Evolutionary conservation across 78 protist species (phyloP), one percentile per base, ranked within the genome.

Genomic region (Tieghemostelium lacteum): DNA sequence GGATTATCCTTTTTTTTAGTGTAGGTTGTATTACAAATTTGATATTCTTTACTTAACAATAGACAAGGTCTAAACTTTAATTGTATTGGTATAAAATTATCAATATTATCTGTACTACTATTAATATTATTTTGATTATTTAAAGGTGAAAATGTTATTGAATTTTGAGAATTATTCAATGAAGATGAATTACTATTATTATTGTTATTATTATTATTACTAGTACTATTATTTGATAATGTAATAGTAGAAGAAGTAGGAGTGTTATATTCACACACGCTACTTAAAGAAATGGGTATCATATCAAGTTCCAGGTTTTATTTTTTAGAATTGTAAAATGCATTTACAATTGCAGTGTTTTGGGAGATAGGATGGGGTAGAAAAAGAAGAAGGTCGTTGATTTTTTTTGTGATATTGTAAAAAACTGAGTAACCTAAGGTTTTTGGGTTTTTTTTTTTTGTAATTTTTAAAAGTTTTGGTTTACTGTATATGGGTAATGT

Each of bases 221-320:
- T 61, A 29, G 16, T 61, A 26, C 80, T 73, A 12, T 24, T 73
- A 45, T 37, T 28, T 40, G 29, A 36, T 49, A 37, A 28, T 24
- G n/a, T 45, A 45, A 14, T 26, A 22, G n/a, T 40, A 34, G 22
- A 24, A 29, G 71, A 39, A 70, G n/a, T 64, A 5, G 71, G 16
- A 12, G 2, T 37, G 34, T 62, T 37, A 14, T 62, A 45, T 49
- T 75, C 76, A 34, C 58, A 70, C 20, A 49, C 58, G 49, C 76
- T 49, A 70, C 63, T 12, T 20, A 70, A 19, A 14, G 76, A 28
- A 19, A 39, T 39, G 1, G 86, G 86, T 60, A 75, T 75, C 73
- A 75, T 62, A 45, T 75, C 86, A 42, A 75, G 70, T 50, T 75
- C 86, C 86, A 67, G 74, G 19, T 67, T 67, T 67, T 4, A 42